Conservation (phyloP, 345 rosid genomes). For the Citrus inodora region DNA sequence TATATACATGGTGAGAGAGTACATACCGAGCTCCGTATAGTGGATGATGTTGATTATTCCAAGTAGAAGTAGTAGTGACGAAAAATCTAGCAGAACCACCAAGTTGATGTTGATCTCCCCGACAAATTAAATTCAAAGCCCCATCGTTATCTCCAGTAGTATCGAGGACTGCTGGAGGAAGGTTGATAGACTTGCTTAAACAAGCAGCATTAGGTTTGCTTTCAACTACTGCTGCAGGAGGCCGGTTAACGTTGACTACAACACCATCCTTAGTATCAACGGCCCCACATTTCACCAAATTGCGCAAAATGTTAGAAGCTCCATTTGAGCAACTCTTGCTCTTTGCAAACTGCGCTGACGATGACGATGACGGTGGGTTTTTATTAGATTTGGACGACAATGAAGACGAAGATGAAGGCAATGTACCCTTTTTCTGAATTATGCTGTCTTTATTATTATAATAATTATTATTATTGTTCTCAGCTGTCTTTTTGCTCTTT, state of each 20-base stretch:
- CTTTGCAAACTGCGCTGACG: constrained; percentile 21
- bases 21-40: constrained; percentile 35
- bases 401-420: constrained; percentile 24
- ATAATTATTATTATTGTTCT: neutral
- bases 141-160: neutral
- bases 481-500: neutral
- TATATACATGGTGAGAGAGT: too few species aligned
- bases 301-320: constrained; percentile 43
- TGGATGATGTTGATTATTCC: constrained; percentile 41
- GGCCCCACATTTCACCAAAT: constrained; percentile 49
- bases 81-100: constrained; percentile 21
- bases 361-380: constrained; percentile 20
- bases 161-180: neutral
- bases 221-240: too few species aligned
- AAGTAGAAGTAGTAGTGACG: constrained; percentile 24
- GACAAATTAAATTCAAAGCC: constrained; percentile 2
- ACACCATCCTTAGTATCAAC: constrained; percentile 46
- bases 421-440: neutral
- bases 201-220: neutral
- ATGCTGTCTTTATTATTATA: neutral
- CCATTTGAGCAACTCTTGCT: constrained; percentile 38
- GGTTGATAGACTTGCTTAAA: neutral
- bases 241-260: constrained; percentile 26
- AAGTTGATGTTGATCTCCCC: neutral
- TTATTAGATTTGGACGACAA: constrained; percentile 8